Evolutionary conservation across 495 filamentous ascomycete species (phyloP), one percentile per base, ranked within the genome.

Genomic region (Hypoxylon subgilvum): DNA sequence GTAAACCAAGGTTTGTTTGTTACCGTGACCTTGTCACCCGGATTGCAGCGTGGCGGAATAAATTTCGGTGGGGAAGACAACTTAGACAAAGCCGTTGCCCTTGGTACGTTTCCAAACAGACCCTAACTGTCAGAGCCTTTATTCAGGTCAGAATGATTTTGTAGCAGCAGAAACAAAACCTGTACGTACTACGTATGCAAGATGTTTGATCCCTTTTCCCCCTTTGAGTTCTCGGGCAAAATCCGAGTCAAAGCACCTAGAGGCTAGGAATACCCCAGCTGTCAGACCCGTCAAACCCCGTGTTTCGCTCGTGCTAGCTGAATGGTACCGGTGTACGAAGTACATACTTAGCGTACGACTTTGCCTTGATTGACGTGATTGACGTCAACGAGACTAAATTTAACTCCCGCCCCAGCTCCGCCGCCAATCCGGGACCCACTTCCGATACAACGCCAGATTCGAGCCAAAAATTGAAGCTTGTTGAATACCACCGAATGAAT

Each of bases 201-300:
- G 17, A 46, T 36, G 38, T 45, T 21, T 36, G 32, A 9, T 39
- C 41, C 16, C 44, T 13, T 50, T 31, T 27, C 30, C 41, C 16
- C 44, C 13, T 50, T 31, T 27, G 34, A 45, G 13, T 40, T 53
- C 23, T 27, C 23, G 23, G 23, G 8, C 23, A 27, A 8, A 8
- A 27, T 27, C 23, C 3, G 23, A 8, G 23, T 27, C 23, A 3
- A 27, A 4, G 8, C 23, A 27, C 23, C 23, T 3, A 8, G 23
- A 8, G 23, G 23, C 4, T 5, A 41, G 57, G 57, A 34, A 21
- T 53, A 53, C 57, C 57, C 57, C 57, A 61, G 57, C 28, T 36
- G 13, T 36, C 42, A 48, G 35, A 12, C 39, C n/a, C n/a, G n/a
- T n/a, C n/a, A n/a, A n/a, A n/a, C n/a, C n/a, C n/a, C 36, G 36